Conservation (phyloP, 345 rosid species). For the Triadica sebifera region DNA sequence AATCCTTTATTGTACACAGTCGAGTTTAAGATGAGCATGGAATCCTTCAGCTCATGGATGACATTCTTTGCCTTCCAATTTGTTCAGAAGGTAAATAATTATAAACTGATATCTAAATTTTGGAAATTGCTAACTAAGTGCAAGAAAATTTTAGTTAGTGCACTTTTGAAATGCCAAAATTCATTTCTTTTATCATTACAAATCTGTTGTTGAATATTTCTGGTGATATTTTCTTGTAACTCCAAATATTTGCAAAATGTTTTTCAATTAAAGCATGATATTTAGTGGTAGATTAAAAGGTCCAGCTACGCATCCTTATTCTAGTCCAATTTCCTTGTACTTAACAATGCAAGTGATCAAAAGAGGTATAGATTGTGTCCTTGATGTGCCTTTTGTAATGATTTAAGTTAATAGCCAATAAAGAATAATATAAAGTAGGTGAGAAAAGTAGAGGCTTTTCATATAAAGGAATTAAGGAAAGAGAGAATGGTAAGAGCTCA, state of each 20-base stretch:
- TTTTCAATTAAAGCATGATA: background rate
- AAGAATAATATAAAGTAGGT: too few relatives aligned
- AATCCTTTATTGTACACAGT: conserved; percentile 31
- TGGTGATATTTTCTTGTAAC: background rate
- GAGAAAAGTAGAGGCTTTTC: too few relatives aligned
- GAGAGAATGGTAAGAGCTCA: too few relatives aligned
- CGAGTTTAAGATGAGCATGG: conserved; percentile 28
- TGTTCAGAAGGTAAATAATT: conserved; percentile 41
- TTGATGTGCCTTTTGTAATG: too few relatives aligned
- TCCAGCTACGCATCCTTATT: background rate
- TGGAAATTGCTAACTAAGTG: conserved; percentile 14
- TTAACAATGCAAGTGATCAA: too few relatives aligned
- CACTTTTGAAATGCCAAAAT: background rate
- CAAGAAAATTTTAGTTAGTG: conserved; percentile 13
- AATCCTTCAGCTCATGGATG: conserved; percentile 27
- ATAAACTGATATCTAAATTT: conserved; percentile 23
- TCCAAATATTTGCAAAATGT: background rate
- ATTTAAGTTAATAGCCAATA: too few relatives aligned
- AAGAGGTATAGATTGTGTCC: too few relatives aligned
- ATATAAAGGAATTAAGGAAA: too few relatives aligned
- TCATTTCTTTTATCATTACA: background rate
- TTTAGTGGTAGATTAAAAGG: background rate
- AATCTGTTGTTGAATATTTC: background rate
- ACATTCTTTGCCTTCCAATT: conserved; percentile 49
- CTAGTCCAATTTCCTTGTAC: too few relatives aligned